Evolutionary conservation across 169 alveolate species (phyloP).

Genomic region (Plasmodium gonderi): DNA sequence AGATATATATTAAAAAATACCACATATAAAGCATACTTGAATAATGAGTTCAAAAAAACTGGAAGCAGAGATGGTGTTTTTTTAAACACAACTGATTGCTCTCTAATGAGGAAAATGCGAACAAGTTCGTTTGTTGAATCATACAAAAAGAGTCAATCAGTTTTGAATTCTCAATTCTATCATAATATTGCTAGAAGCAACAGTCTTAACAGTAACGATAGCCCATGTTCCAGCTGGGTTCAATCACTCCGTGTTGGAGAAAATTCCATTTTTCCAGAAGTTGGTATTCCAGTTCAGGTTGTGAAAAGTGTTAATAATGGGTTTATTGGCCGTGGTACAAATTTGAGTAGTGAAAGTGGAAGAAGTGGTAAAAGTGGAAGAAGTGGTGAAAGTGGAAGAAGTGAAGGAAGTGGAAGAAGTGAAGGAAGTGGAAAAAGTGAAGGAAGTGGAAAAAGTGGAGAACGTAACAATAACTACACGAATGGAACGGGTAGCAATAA

Average conservation of each 20-base stretch:
- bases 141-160: neutral
- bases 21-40: neutral
- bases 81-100: neutral
- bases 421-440: neutral
- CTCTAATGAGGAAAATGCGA: neutral
- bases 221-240: neutral
- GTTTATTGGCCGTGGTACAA: neutral
- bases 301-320: neutral
- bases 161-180: neutral
- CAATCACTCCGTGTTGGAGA: neutral
- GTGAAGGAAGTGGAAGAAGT: neutral
- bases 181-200: neutral
- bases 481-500: neutral
- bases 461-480: neutral
- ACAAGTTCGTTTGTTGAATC: neutral
- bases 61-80: neutral
- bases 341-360: neutral
- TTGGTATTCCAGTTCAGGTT: neutral
- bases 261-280: too few relatives aligned
- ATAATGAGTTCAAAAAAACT: neutral
- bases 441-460: neutral
- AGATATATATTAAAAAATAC: neutral
- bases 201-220: neutral
- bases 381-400: neutral
- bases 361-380: neutral